Evolutionary conservation across 257 asterid species (phyloP).

Genomic region (Striga asiatica): DNA sequence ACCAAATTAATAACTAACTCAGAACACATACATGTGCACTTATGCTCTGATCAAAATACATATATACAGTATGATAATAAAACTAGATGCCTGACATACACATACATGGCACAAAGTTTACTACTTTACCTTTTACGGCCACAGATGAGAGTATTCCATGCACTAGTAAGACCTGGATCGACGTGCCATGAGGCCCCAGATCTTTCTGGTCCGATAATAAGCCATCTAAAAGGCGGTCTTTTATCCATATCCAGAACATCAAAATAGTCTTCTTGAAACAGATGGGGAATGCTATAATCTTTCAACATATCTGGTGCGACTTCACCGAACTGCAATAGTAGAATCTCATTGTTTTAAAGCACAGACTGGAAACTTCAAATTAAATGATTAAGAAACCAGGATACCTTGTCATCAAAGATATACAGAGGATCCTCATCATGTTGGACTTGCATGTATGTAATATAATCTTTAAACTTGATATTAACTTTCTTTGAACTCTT

Average conservation of each 20-base stretch:
- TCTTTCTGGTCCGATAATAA: slow-evolving; percentile 91
- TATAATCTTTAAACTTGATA: slow-evolving; percentile 77
- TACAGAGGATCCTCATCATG: slow-evolving; percentile 97
- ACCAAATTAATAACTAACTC: too few species aligned
- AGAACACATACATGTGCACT: too few species aligned
- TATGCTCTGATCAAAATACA: too few species aligned
- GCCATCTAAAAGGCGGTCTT: slow-evolving; percentile 95
- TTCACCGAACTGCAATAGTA: slow-evolving; percentile 68
- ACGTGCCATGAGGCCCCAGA: slow-evolving; percentile 99
- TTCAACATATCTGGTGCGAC: slow-evolving; percentile 68
- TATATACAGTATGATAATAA: too few species aligned
- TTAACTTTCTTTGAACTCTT: slow-evolving; percentile 60
- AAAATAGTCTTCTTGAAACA: slow-evolving; percentile 90
- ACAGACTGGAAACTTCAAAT: slow-evolving; percentile 14
- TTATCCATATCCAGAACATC: slow-evolving; percentile 68
- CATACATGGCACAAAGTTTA: neutral
- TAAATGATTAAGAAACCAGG: slow-evolving; percentile 14
- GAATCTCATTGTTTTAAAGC: slow-evolving; percentile 11
- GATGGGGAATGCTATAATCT: slow-evolving; percentile 67
- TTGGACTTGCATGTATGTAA: slow-evolving; percentile 66
- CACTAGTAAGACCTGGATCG: slow-evolving; percentile 98
- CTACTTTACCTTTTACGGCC: slow-evolving; percentile 79
- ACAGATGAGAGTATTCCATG: slow-evolving; percentile 97
- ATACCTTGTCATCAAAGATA: slow-evolving; percentile 85
- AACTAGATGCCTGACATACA: too few species aligned